Conservation (phyloP, 73 alveolate species). For the Paramecium primaurelia region DNA sequence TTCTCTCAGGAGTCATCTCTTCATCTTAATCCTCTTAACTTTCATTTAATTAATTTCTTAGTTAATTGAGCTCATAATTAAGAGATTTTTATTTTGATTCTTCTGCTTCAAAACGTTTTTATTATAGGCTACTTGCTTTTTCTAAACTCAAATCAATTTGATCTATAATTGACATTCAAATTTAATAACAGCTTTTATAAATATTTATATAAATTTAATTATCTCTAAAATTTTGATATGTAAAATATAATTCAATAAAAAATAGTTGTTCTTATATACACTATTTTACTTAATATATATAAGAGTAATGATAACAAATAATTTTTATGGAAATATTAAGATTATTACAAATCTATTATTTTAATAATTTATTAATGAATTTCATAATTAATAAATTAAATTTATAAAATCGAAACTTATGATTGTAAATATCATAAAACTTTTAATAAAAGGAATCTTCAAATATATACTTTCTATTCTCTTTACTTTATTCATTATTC, state of each 20-base stretch:
- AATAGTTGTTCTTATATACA: no score
- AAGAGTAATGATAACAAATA: no score
- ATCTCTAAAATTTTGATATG: background rate
- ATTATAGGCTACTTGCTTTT: background rate
- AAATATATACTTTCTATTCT: background rate
- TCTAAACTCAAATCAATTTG: background rate
- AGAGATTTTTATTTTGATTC: background rate
- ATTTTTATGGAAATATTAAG: no score
- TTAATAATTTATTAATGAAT: background rate
- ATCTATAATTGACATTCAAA: constrained; percentile 35
- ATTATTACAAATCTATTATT: background rate
- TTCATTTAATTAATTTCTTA: background rate
- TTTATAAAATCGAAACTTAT: background rate
- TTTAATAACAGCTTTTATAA: background rate
- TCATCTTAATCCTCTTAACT: background rate
- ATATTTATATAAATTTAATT: background rate
- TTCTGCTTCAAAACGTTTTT: background rate
- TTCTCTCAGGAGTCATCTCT: background rate
- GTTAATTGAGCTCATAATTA: background rate
- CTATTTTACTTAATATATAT: no score
- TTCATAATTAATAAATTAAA: background rate
- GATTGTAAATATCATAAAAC: background rate
- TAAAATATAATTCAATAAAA: no score
- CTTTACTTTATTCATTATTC: background rate
- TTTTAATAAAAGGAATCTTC: background rate